Evolutionary conservation across 75 land plant genomes (phyloP).

Genomic region (Chamaecyparis obtusa): DNA sequence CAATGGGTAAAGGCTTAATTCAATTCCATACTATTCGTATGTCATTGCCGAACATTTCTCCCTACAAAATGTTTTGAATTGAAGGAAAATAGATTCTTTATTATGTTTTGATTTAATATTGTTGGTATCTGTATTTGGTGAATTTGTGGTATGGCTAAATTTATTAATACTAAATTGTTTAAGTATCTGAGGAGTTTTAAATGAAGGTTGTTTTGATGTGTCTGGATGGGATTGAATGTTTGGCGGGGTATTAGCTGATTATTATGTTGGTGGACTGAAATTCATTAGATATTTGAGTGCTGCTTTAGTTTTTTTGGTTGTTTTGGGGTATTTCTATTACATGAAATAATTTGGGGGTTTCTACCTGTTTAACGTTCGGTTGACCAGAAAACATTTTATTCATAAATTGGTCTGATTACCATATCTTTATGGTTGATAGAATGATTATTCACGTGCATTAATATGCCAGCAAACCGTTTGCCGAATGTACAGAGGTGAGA

Average conservation of each 20-base stretch:
- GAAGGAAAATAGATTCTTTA: not conserved
- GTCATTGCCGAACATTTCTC: not conserved
- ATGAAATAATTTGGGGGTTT: not conserved
- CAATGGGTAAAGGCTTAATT: slow-evolving; percentile 7
- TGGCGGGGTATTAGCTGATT: not conserved
- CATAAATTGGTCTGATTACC: not conserved
- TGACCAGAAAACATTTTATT: not conserved
- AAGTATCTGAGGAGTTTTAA: not conserved
- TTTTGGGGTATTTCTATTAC: not conserved
- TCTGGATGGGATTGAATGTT: not conserved
- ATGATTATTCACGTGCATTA: not conserved
- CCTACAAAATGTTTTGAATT: not conserved
- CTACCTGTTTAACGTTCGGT: not conserved
- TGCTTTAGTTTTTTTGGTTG: not conserved
- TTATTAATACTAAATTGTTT: not conserved
- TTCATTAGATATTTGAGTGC: not conserved
- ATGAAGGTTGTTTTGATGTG: not conserved
- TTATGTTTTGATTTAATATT: not conserved
- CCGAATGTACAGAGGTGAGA: not conserved
- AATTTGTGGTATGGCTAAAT: not conserved
- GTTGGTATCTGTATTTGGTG: not conserved
- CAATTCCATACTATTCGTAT: slow-evolving; percentile 12
- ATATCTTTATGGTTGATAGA: not conserved
- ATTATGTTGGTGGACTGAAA: not conserved
- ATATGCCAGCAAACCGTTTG: not conserved